Evolutionary conservation across 106 monocot species (phyloP).

Genomic region (Dendrobium huoshanense): DNA sequence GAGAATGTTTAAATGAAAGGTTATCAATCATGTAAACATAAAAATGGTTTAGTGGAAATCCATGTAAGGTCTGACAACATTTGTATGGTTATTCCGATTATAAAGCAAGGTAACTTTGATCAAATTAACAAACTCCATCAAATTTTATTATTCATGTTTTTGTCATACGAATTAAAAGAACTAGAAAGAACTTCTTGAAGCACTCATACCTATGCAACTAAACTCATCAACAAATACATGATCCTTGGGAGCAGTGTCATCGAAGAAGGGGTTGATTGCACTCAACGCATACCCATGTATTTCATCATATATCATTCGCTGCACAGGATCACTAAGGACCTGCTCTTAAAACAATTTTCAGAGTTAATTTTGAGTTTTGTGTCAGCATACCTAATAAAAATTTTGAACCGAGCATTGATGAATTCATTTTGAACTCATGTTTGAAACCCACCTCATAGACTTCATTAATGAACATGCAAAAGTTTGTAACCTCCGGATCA

Average conservation of each 20-base stretch:
- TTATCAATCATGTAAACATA: background rate
- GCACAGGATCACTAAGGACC: conserved; percentile 95
- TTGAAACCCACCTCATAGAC: conserved; percentile 61
- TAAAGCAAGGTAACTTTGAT: background rate
- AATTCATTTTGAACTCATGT: background rate
- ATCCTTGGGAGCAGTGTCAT: conserved; percentile 62
- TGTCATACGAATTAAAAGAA: background rate
- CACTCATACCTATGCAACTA: conserved; percentile 83
- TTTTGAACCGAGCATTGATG: background rate
- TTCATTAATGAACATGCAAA: conserved; percentile 97
- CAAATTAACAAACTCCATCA: background rate
- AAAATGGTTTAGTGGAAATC: background rate
- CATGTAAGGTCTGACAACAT: background rate
- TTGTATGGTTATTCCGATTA: background rate
- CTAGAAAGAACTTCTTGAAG: background rate
- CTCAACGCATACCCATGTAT: conserved; percentile 86
- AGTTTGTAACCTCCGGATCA: conserved; percentile 77
- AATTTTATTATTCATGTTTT: background rate
- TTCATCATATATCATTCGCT: conserved; percentile 91
- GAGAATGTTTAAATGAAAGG: background rate
- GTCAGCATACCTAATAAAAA: conserved; percentile 20
- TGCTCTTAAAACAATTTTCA: conserved; percentile 33
- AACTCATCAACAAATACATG: conserved; percentile 98
- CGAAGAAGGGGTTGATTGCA: conserved; percentile 87
- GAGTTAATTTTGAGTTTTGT: background rate